Conservation (phyloP, 179 eudicot species). For the Spergularia azorica region DNA sequence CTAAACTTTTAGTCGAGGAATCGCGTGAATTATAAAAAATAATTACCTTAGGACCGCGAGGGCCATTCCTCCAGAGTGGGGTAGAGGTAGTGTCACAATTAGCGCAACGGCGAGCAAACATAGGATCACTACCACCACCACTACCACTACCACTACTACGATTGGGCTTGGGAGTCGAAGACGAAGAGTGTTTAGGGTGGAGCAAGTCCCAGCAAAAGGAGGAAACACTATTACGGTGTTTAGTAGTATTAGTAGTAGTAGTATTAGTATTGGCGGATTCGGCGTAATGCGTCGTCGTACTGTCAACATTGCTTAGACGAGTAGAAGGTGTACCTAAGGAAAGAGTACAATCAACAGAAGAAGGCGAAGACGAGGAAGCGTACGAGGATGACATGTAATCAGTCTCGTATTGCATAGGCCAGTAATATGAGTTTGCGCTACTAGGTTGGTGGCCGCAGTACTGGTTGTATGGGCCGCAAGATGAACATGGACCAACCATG, state of each 20-base stretch:
- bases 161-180: constrained; percentile 31
- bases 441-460: constrained; percentile 25
- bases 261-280: constrained; percentile 6
- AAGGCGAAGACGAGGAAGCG: constrained; percentile 37
- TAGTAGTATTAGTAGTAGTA: constrained; percentile 12
- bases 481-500: constrained; percentile 38
- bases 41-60: constrained; percentile 92
- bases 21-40: too few species aligned
- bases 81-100: constrained; percentile 98
- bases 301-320: constrained; percentile 33
- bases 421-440: constrained; percentile 16
- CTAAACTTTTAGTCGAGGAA: too few species aligned
- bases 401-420: constrained; percentile 37
- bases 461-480: constrained; percentile 28
- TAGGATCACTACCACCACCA: constrained; percentile 36
- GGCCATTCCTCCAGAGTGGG: constrained; percentile 99
- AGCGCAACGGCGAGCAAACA: constrained; percentile 74
- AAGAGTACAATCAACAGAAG: constrained; percentile 84
- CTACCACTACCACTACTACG: constrained; percentile 22
- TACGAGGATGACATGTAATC: constrained; percentile 31
- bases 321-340: constrained; percentile 87
- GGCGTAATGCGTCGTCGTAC: background rate
- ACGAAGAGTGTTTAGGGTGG: constrained; percentile 41
- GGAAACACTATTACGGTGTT: constrained; percentile 32
- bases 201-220: constrained; percentile 65